Evolutionary conservation across 2,329 filamentous ascomycete species (phyloP).

Genomic region (Cladorrhinum sp.): DNA sequence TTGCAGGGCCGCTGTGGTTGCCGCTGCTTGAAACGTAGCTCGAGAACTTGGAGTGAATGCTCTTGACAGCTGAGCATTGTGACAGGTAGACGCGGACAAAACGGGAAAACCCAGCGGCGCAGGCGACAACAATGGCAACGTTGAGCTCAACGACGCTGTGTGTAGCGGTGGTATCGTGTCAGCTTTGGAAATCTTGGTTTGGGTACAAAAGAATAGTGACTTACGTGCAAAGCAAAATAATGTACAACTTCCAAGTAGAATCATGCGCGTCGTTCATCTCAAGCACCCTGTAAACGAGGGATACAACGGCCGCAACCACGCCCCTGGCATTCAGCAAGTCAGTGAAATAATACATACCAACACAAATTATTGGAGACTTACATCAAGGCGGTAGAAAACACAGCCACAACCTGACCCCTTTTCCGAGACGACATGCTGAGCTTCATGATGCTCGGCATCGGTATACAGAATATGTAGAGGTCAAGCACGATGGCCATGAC

Average conservation of each 20-base stretch:
- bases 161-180: background rate
- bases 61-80: background rate
- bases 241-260: conserved; percentile 13
- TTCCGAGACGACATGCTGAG: conserved; percentile 9
- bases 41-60: background rate
- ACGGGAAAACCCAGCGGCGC: conserved; percentile 12
- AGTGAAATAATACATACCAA: background rate
- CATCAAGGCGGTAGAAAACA: conserved; percentile 21
- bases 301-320: conserved; percentile 16
- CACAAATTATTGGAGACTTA: background rate
- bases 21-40: background rate
- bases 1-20: background rate
- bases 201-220: background rate
- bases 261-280: conserved; percentile 10
- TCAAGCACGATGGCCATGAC: conserved; percentile 15
- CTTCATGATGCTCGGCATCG: conserved; percentile 12
- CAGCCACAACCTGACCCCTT: conserved; percentile 8
- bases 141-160: conserved; percentile 22
- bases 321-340: conserved; percentile 7
- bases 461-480: conserved; percentile 25
- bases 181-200: background rate
- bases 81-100: background rate
- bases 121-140: conserved; percentile 22
- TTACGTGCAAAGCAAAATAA: conserved; percentile 15
- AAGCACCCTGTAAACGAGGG: conserved; percentile 17